These are phyloP conservation scores for Fomitopsis betulina DNA, from an alignment of 1,284 basidiomycete genomes.

Conservation along the genomic window DNA sequence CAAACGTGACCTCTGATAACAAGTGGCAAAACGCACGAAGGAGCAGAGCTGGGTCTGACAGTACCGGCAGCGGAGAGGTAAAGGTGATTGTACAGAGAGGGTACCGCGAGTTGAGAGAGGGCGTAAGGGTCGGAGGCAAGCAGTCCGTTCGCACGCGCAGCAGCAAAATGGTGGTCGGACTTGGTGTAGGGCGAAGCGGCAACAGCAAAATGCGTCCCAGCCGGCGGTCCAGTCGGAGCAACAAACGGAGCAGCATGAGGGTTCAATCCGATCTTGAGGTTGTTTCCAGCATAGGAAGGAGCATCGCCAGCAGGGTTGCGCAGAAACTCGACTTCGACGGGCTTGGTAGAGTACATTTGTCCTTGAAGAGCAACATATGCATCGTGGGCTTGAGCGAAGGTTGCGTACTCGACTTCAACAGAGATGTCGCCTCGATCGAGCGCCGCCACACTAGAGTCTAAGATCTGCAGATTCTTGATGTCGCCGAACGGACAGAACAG, in stretches of 20 bases:
- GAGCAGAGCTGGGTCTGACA: conserved; percentile 25
- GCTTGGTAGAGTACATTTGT: conserved; percentile 52
- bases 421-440: conserved; percentile 40
- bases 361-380: conserved; percentile 55
- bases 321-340: conserved; percentile 45
- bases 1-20: too few species aligned
- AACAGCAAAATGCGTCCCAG: conserved; percentile 11
- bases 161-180: conserved; percentile 8
- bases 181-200: conserved; percentile 14
- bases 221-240: conserved; percentile 13
- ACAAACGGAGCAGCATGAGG: conserved; percentile 32
- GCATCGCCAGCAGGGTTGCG: conserved; percentile 17
- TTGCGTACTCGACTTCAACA: conserved; percentile 58
- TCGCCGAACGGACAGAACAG: conserved; percentile 67
- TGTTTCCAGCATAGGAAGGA: conserved; percentile 7
- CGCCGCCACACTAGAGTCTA: conserved; percentile 27
- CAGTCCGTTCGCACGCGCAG: conserved; percentile 15
- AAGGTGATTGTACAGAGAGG: conserved; percentile 13
- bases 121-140: conserved; percentile 17
- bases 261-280: conserved; percentile 26
- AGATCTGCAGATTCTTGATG: conserved; percentile 51
- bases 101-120: conserved; percentile 15
- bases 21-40: conserved; percentile 18
- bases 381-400: conserved; percentile 50
- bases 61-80: conserved; percentile 17